These are phyloP conservation scores for Panus rudis DNA, from an alignment of 768 basidiomycete genomes.

Conservation along the genomic window DNA sequence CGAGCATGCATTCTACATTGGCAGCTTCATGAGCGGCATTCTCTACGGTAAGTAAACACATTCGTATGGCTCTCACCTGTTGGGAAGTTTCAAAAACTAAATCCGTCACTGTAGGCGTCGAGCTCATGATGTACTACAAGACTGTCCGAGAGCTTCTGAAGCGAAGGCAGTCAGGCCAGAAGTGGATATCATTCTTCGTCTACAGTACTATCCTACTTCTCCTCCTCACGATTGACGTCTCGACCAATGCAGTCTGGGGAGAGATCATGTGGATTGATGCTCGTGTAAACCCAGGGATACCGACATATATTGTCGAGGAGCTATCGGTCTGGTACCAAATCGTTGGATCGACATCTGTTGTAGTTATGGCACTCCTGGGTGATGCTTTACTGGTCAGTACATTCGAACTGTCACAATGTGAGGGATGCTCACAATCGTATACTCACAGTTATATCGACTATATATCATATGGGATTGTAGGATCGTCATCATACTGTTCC, in stretches of 20 bases:
- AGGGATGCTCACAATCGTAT: background rate
- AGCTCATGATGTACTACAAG: conserved; percentile 14
- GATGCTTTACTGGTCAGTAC: conserved; percentile 22
- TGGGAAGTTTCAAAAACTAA: background rate
- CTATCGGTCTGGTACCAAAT: conserved; percentile 19
- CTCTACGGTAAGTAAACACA: conserved; percentile 4
- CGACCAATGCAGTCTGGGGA: conserved; percentile 20
- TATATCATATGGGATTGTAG: conserved; percentile 21
- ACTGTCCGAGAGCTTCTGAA: conserved; percentile 9
- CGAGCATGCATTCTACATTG: conserved; percentile 11
- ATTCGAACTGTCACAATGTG: background rate
- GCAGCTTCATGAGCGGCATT: conserved; percentile 10
- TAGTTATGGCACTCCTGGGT: conserved; percentile 17
- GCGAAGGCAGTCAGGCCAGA: conserved; percentile 1
- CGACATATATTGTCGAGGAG: conserved; percentile 13
- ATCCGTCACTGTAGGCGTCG: conserved; percentile 10
- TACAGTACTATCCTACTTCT: conserved; percentile 19
- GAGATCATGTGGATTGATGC: conserved; percentile 23
- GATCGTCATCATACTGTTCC: conserved; percentile 14
- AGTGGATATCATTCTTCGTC: conserved; percentile 13
- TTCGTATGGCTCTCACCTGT: background rate
- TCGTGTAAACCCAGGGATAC: conserved; percentile 17
- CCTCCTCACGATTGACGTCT: conserved; percentile 22
- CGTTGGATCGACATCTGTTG: conserved; percentile 16
- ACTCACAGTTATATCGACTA: conserved; percentile 17